Evolutionary conservation across 1,139 yeast species (phyloP).

Genomic region (Hansenula anomala): DNA sequence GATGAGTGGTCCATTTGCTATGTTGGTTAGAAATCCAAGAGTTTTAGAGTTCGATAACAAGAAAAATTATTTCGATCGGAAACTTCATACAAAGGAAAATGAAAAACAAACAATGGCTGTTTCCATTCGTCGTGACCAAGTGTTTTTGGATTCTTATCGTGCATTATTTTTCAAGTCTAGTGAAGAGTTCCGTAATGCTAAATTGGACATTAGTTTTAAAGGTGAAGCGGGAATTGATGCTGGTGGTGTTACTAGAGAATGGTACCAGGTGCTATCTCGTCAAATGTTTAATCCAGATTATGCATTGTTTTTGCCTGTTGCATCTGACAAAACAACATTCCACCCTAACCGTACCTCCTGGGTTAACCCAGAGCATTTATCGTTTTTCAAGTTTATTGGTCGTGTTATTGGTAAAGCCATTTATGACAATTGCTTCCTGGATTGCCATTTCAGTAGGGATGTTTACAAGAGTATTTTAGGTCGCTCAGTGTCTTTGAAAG

Average conservation of each 20-base stretch:
- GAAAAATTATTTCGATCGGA: constrained; percentile 76
- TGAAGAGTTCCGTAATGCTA: constrained; percentile 69
- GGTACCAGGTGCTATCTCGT: constrained; percentile 92
- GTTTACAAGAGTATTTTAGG: constrained; percentile 87
- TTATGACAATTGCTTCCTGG: constrained; percentile 79
- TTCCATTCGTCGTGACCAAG: constrained; percentile 81
- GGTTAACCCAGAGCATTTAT: constrained; percentile 88
- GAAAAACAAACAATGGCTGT: constrained; percentile 52
- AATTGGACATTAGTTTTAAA: constrained; percentile 74
- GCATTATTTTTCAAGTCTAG: constrained; percentile 76
- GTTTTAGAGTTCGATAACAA: constrained; percentile 95
- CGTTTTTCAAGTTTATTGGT: constrained; percentile 93
- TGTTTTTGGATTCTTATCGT: constrained; percentile 86
- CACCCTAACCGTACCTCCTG: constrained; percentile 94
- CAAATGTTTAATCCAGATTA: constrained; percentile 97
- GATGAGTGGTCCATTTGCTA: constrained; percentile 95
- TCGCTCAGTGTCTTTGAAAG: constrained; percentile 77
- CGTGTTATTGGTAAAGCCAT: constrained; percentile 93
- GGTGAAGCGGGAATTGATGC: constrained; percentile 98
- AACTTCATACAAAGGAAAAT: constrained; percentile 46
- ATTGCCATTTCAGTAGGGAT: constrained; percentile 94
- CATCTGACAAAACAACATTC: constrained; percentile 89
- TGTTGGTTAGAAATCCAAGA: constrained; percentile 83
- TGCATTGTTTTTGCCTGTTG: constrained; percentile 88
- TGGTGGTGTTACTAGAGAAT: constrained; percentile 96